Base-by-base conservation (phyloP, 1,139 yeast species). In the Arxiozyma telluris region DNA sequence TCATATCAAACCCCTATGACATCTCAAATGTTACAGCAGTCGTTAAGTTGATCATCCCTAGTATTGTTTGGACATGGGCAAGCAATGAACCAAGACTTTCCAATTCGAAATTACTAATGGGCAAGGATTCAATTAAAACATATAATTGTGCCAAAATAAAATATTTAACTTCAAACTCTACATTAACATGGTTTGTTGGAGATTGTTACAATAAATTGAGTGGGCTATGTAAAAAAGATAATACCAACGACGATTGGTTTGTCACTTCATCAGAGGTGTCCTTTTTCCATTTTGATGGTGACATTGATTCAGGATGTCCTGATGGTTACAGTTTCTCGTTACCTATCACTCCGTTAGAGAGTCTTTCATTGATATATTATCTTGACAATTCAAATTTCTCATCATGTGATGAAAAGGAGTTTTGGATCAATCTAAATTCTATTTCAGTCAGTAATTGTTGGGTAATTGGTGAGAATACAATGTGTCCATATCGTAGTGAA, bases 381-480 rank as follows among this genome's bases (percentile, higher is more conserved):
- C 34, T 66, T 53, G 38, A 49, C 3, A 48, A 58, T 1, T 17
- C 44, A 12, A 23, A 53, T 4, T 53, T 55, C 9, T 51, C 58
- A 4, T 20, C 47, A 2, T 34, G 2, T 21, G 51, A 17, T 42
- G 58, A 42, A 44, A 41, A 47, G 1, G 56, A 58, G 0, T 74
- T 84, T 0, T 93, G 98, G 98, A 79, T 90, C 3, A 93, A 90
- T 67, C 62, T 90, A 58, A 93, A 93, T 66, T 89, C 93, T 38
- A 76, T 93, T 20, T 79, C 89, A 0, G 82, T 83, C 6, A 70
- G 78, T 20, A 78, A 82, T 53, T 91, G 98, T 66, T 91, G 94
- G 90, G 91, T 90, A 2, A 71, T 82, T 1, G 96, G 96, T 0
- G 82, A 91, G 0, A 77, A 80, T 57, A 84, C 94, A 0, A 69